phyloP scores from a whole-genome alignment of 495 filamentous ascomycete species.

The Penicillium argentinense region DNA sequence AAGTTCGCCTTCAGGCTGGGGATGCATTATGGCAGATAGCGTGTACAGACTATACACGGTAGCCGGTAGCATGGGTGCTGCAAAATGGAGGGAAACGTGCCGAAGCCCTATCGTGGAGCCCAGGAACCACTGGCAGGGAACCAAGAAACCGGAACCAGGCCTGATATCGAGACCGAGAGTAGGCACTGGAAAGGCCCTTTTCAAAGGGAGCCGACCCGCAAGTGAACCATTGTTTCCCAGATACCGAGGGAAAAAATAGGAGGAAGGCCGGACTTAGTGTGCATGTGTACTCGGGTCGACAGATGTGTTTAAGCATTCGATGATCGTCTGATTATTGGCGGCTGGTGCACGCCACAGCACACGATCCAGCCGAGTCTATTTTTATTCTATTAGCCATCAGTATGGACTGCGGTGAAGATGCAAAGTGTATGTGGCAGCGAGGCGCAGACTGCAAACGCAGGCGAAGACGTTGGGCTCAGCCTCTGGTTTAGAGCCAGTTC shows the following conservation, averaged over 20 bases:
- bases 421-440: slow-evolving; percentile 7
- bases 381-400: no score
- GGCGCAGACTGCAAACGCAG: slow-evolving; percentile 10
- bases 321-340: background rate
- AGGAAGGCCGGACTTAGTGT: no score
- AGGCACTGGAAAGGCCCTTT: background rate
- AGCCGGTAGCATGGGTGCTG: background rate
- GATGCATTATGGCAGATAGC: no score
- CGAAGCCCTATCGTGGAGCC: slow-evolving; percentile 1
- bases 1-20: background rate
- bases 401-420: no score
- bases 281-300: no score
- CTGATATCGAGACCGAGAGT: background rate
- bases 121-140: no score
- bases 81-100: background rate
- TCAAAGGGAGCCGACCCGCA: background rate
- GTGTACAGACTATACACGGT: background rate
- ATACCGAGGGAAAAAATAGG: no score
- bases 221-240: no score
- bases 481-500: slow-evolving; percentile 6
- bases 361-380: background rate
- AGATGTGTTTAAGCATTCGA: no score
- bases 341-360: background rate
- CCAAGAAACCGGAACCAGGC: no score
- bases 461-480: slow-evolving; percentile 12